Percentiles rank a stretch among this genome's conserved stretches.
Evolutionary conservation across 345 rosid species (phyloP).

Genomic region (Melaleuca alternifolia): DNA sequence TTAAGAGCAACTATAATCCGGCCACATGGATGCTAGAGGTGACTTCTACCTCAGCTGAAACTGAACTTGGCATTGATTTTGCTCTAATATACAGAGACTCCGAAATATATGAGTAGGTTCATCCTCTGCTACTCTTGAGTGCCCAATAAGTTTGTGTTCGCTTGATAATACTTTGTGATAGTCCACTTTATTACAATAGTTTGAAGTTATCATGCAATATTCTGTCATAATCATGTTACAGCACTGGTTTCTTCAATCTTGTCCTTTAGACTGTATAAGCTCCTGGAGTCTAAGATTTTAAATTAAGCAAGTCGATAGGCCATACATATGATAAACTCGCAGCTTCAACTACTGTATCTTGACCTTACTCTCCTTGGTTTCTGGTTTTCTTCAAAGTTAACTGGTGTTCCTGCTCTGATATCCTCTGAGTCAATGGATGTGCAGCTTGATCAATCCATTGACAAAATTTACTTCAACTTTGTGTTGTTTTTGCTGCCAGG

Average conservation of each 20-base stretch:
- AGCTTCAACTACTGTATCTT: background rate
- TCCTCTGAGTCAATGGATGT: background rate
- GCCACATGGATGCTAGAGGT: conserved; percentile 81
- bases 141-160: background rate
- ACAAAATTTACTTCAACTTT: background rate
- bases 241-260: background rate
- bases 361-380: background rate
- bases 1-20: conserved; percentile 59
- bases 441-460: background rate
- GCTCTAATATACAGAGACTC: conserved; percentile 42
- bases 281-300: background rate
- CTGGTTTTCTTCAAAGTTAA: background rate
- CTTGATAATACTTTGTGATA: background rate
- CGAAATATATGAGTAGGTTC: conserved; percentile 35
- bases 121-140: background rate
- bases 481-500: conserved; percentile 12
- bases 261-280: background rate
- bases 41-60: conserved; percentile 49
- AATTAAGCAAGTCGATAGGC: background rate
- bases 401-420: background rate
- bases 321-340: background rate
- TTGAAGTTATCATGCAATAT: background rate
- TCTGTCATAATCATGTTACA: background rate
- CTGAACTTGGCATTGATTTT: conserved; percentile 50
- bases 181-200: no score